Percentiles rank a stretch among this genome's conserved stretches.
Evolutionary conservation across 208 protist genomes (phyloP).

Genomic region (Trypanosomatidae sp.): DNA sequence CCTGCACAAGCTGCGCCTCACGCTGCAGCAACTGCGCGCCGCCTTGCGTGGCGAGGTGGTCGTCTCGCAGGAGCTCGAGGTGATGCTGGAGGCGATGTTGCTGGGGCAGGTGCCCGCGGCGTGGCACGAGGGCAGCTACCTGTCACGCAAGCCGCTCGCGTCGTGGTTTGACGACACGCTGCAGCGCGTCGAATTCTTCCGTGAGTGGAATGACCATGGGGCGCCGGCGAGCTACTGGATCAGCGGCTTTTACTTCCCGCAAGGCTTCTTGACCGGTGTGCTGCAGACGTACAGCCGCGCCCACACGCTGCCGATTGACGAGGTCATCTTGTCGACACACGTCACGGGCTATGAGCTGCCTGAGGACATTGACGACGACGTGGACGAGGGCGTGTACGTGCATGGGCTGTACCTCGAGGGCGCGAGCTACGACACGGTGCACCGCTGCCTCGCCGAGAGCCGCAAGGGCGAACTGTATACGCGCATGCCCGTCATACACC

Average conservation of each 20-base stretch:
- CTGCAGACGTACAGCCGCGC: constrained; percentile 86
- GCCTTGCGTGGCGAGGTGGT: constrained; percentile 89
- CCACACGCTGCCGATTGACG: constrained; percentile 85
- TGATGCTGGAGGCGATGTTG: constrained; percentile 84
- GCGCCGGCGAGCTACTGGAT: constrained; percentile 91
- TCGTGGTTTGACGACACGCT: constrained; percentile 94
- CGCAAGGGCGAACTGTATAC: constrained; percentile 78
- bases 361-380: constrained; percentile 51
- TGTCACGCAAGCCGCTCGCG: constrained; percentile 92
- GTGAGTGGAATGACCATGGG: constrained; percentile 90
- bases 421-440: constrained; percentile 40
- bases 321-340: constrained; percentile 81
- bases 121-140: constrained; percentile 87
- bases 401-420: constrained; percentile 90
- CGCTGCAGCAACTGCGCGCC: constrained; percentile 53
- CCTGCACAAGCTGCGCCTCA: constrained; percentile 48
- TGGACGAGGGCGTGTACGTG: constrained; percentile 78
- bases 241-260: constrained; percentile 98
- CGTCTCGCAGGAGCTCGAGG: constrained; percentile 82
- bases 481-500: constrained; percentile 76
- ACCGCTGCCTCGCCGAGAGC: constrained; percentile 54
- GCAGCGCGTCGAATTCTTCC: constrained; percentile 88
- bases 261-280: constrained; percentile 88
- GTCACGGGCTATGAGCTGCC: constrained; percentile 55
- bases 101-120: constrained; percentile 87